phyloP scores from a whole-genome alignment of 768 basidiomycete species.

The Russula abietina region DNA sequence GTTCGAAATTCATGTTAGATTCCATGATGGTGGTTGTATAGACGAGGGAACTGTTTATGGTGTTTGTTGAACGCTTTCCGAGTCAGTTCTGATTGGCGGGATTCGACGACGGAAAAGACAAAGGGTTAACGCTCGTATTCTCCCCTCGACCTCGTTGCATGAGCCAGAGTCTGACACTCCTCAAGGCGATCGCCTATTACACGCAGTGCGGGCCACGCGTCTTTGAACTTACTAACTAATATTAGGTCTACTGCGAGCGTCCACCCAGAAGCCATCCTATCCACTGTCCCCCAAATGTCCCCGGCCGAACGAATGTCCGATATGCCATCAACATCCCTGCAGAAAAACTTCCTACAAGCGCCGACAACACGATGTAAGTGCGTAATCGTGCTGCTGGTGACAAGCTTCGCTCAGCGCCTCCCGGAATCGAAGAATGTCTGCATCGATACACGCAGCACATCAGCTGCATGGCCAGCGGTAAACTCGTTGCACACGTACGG shows the following conservation, averaged over 20 bases:
- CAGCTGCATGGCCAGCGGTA: slow-evolving; percentile 11
- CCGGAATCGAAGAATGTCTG: slow-evolving; percentile 56
- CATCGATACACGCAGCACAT: slow-evolving; percentile 11
- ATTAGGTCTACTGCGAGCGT: slow-evolving; percentile 38
- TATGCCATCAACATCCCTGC: slow-evolving; percentile 67
- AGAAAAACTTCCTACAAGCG: slow-evolving; percentile 64
- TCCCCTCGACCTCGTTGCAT: slow-evolving; percentile 18
- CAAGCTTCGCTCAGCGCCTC: slow-evolving; percentile 75
- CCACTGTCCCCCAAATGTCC: slow-evolving; percentile 58
- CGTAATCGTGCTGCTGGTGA: slow-evolving; percentile 61
- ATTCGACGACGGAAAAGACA: slow-evolving; percentile 3
- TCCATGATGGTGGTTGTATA: slow-evolving; percentile 47
- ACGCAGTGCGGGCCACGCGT: slow-evolving; percentile 14
- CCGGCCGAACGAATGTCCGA: slow-evolving; percentile 61
- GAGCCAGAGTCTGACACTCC: slow-evolving; percentile 1
- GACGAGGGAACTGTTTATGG: neutral
- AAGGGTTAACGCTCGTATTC: slow-evolving; percentile 18
- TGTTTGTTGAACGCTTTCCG: neutral
- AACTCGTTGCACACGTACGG: slow-evolving; percentile 52
- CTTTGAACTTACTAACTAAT: slow-evolving; percentile 1
- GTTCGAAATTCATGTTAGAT: slow-evolving; percentile 70
- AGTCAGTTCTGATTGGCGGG: neutral
- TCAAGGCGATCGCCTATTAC: slow-evolving; percentile 19
- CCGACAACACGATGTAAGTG: slow-evolving; percentile 67
- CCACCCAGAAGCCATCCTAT: slow-evolving; percentile 58